Evolutionary conservation across 305 asterid species (phyloP).

Genomic region (Nicotiana rustica): DNA sequence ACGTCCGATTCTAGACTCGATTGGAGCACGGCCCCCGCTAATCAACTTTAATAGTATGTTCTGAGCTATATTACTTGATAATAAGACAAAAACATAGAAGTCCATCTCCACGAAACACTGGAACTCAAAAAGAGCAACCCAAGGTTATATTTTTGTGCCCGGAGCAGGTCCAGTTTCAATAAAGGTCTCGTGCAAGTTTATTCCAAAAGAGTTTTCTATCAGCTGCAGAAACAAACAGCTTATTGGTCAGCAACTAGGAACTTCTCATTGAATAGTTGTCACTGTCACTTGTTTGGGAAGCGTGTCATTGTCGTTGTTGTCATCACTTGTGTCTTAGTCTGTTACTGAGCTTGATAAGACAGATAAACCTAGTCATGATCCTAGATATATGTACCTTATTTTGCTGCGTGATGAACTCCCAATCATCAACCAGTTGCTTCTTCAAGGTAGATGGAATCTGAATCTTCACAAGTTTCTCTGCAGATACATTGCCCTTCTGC

Average conservation of each 20-base stretch:
- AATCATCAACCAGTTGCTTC: slow-evolving; percentile 82
- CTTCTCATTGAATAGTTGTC: slow-evolving; percentile 2
- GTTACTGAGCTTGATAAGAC: slow-evolving; percentile 6
- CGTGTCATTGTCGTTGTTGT: not conserved
- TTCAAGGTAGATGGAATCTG: slow-evolving; percentile 77
- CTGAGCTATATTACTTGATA: slow-evolving; percentile 15
- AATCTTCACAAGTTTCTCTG: slow-evolving; percentile 74
- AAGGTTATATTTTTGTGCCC: not conserved
- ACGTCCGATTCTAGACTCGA: not conserved
- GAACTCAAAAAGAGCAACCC: not conserved
- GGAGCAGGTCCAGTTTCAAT: not conserved
- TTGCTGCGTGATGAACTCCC: slow-evolving; percentile 83
- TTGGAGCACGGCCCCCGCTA: not conserved
- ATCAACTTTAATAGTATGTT: not conserved
- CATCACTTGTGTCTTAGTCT: slow-evolving; percentile 6
- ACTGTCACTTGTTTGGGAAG: slow-evolving; percentile 10
- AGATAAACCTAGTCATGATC: not conserved
- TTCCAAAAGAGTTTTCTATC: not conserved
- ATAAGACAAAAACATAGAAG: not conserved
- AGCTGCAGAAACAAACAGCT: not conserved
- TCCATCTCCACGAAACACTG: slow-evolving; percentile 20
- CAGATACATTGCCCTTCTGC: slow-evolving; percentile 61
- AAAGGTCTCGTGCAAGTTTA: not conserved
- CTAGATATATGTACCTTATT: slow-evolving; percentile 65
- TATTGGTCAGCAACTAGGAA: not conserved